Evolutionary conservation across 129 eudicot genomes (phyloP), one percentile per base, ranked within the genome.

Genomic region (Pittosporum tobira): DNA sequence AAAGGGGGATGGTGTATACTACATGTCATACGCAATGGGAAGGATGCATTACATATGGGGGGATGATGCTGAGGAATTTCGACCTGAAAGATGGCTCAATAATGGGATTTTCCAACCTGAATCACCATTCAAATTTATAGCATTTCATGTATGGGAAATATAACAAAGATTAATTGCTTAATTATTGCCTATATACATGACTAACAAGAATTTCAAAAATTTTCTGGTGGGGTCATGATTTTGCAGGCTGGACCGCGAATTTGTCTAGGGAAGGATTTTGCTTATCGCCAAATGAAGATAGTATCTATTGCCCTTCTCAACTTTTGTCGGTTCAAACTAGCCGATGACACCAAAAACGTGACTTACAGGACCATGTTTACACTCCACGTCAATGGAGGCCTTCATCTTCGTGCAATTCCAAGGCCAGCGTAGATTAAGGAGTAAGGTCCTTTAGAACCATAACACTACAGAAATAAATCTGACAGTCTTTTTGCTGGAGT

Each of bases 11-110:
- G 81, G 76, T 0, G 80, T 84, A 6, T 75, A 79, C 73, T 88
- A 81, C 57, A 61, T 78, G 21, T 68, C 96, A 18, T 84, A 81
- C 61, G 87, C 94, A 14, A 81, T 88, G 96, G 96, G 87, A 27
- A 77, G 94, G 44, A 83, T 84, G 96, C 45, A 73, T 9, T 71
- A 59, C 70, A 73, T 88, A 8, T 84, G 84, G 96, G 87, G 94
- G 48, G 96, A 88, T 4, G 89, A 88, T 63, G 94, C 94, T 2
- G 78, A 73, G 62, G 94, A 80, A 2, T 82, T 82, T n/a, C n/a
- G n/a, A n/a, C n/a, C n/a, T n/a, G n/a, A n/a, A n/a, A n/a, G n/a
- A n/a, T n/a, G n/a, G n/a, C n/a, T n/a, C n/a, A n/a, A n/a, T n/a
- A n/a, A n/a, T n/a, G n/a, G n/a, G n/a, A n/a, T n/a, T n/a, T n/a